These are phyloP conservation scores for Sugiyamaella smithiae DNA, from an alignment of 805 yeast species.

Conservation along the genomic window DNA sequence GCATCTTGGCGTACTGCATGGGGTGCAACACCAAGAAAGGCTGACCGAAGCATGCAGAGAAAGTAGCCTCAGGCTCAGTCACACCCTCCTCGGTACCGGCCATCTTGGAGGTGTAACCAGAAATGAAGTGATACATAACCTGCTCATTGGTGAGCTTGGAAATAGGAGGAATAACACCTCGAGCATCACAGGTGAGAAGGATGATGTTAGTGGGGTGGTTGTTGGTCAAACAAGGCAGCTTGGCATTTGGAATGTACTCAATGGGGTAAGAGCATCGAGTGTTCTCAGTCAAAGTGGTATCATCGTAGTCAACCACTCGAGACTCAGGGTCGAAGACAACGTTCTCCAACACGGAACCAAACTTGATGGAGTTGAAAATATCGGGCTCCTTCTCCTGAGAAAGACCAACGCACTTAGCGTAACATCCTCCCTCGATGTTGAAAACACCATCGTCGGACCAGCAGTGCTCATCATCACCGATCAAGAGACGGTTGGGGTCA, in stretches of 20 bases:
- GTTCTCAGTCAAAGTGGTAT: conserved; percentile 85
- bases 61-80: conserved; percentile 96
- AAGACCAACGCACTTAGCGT: conserved; percentile 93
- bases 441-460: conserved; percentile 98
- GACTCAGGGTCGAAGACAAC: conserved; percentile 77
- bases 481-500: conserved; percentile 87
- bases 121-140: conserved; percentile 98
- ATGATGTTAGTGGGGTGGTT: conserved; percentile 90
- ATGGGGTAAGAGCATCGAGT: conserved; percentile 99
- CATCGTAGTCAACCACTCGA: conserved; percentile 82
- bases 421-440: conserved; percentile 99
- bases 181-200: conserved; percentile 93
- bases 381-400: conserved; percentile 94
- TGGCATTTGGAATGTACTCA: conserved; percentile 93
- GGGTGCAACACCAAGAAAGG: conserved; percentile 98
- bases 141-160: conserved; percentile 90
- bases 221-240: conserved; percentile 89
- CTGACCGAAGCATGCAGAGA: conserved; percentile 98
- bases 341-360: conserved; percentile 93
- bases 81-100: conserved; percentile 99
- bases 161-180: conserved; percentile 97
- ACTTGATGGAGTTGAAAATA: conserved; percentile 89
- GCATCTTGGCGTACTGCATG: conserved; percentile 95
- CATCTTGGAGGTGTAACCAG: conserved; percentile 99
- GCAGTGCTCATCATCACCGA: conserved; percentile 99